Base-by-base conservation (phyloP, 805 yeast genomes). In the Candida berthetii region DNA sequence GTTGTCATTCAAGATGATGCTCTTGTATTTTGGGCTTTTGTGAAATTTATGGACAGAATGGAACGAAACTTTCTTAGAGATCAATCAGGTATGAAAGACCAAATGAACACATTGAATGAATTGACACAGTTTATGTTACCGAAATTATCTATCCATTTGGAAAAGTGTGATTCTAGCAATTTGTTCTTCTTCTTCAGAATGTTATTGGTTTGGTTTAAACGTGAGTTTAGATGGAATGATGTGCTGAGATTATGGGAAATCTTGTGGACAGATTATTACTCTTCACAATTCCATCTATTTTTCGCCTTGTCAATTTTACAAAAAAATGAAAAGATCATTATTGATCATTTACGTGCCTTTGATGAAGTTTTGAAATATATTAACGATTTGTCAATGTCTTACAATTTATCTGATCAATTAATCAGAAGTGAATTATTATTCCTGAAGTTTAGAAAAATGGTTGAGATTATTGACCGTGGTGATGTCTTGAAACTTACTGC, bases 181-280 rank as follows among this genome's bases (percentile, higher is more conserved):
- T 71, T 93, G 46, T 93, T 93, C 58, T 93, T 93, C 70, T 89
- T 90, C 53, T 93, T 93, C 69, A 70, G 98, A 45, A 91, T 93
- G 98, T 65, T 93, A 14, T 68, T 93, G 32, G 97, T 93, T 3
- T 90, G 96, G 96, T 93, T 76, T 59, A 93, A 93, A 60, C 76
- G 99, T 38, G 99, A 93, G 55, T 82, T 93, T 48, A 74, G 72
- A 22, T 85, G 91, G 75, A 76, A 76, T 37, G 86, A 86, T 41
- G 85, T 87, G 1, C 65, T 85, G 55, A 68, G 75, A 24, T 69
- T 91, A n/a, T 91, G 98, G 98, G 99, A 91, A 56, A 80, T 85
- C 3, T 67, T 93, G 37, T 87, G 93, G 81, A 91, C 98, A 0
- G 91, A 91, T 62, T 83, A 66, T 53, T 80, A 86, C 54, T 76